These are phyloP conservation scores for Effrenium voratum DNA, from an alignment of 73 alveolate genomes.

Conservation along the genomic window DNA sequence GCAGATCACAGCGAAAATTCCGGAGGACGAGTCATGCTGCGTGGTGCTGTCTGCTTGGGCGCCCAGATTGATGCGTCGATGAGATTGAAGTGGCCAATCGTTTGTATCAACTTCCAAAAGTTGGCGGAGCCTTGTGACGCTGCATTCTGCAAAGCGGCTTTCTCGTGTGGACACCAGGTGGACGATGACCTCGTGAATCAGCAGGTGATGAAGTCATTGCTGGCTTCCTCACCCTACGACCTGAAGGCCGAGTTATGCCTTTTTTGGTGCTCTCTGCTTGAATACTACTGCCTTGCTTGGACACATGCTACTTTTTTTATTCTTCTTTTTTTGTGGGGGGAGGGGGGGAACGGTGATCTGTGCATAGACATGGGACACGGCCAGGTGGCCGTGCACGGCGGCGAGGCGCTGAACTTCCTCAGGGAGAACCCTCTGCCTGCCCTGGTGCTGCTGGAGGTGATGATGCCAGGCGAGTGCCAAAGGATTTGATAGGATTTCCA, in stretches of 20 bases:
- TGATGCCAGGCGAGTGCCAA: conserved; percentile 9
- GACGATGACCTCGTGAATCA: conserved; percentile 62
- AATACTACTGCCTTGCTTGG: neutral
- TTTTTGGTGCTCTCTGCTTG: neutral
- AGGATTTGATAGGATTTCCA: neutral
- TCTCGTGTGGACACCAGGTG: neutral
- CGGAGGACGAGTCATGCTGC: too few relatives aligned
- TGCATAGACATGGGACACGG: neutral
- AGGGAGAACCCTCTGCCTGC: conserved; percentile 42
- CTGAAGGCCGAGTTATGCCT: conserved; percentile 2
- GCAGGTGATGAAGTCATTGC: conserved; percentile 41
- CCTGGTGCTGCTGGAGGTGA: conserved; percentile 38
- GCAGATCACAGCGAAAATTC: too few relatives aligned
- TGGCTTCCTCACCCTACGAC: neutral
- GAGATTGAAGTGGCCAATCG: too few relatives aligned
- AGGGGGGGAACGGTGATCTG: neutral
- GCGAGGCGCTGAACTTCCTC: conserved; percentile 51
- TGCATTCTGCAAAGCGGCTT: too few relatives aligned
- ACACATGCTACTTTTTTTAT: too few relatives aligned
- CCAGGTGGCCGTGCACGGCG: conserved; percentile 9
- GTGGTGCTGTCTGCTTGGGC: too few relatives aligned
- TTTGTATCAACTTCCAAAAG: too few relatives aligned
- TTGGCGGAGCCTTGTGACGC: too few relatives aligned
- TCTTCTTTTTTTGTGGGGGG: too few relatives aligned
- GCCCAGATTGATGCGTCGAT: too few relatives aligned